phyloP scores from a whole-genome alignment of 2,329 filamentous ascomycete genomes.

The Cladosporium sp. region DNA sequence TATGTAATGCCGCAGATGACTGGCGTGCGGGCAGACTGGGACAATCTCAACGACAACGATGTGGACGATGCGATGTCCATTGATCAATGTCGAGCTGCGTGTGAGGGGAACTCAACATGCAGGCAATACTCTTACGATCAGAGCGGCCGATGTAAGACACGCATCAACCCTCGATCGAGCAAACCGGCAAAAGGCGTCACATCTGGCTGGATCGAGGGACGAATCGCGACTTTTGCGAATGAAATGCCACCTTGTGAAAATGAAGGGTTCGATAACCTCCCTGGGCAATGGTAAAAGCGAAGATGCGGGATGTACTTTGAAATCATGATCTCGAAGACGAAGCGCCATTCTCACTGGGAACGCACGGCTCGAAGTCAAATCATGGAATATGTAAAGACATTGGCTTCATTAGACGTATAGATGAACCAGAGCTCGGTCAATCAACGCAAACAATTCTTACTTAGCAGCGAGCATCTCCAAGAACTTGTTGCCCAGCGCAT shows the following conservation, averaged over 20 bases:
- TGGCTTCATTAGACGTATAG: not conserved
- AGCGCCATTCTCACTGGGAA: no score
- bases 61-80: constrained; percentile 8
- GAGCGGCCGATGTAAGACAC: no score
- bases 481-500: constrained; percentile 1
- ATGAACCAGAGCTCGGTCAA: not conserved
- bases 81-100: constrained; percentile 23
- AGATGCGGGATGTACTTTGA: no score
- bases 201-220: no score
- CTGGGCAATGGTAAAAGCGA: no score
- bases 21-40: constrained; percentile 29
- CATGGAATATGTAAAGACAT: not conserved
- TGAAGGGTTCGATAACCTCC: no score
- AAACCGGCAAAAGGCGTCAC: no score
- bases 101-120: constrained; percentile 21
- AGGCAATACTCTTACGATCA: constrained; percentile 24
- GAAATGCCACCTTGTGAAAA: no score
- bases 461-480: constrained; percentile 10
- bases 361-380: not conserved
- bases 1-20: constrained; percentile 30
- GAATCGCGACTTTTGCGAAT: no score
- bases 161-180: no score
- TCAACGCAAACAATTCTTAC: not conserved
- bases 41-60: constrained; percentile 30
- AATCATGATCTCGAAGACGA: no score